Conservation (phyloP, 176 grass and related monocot species). For the Triticum turgidum region DNA sequence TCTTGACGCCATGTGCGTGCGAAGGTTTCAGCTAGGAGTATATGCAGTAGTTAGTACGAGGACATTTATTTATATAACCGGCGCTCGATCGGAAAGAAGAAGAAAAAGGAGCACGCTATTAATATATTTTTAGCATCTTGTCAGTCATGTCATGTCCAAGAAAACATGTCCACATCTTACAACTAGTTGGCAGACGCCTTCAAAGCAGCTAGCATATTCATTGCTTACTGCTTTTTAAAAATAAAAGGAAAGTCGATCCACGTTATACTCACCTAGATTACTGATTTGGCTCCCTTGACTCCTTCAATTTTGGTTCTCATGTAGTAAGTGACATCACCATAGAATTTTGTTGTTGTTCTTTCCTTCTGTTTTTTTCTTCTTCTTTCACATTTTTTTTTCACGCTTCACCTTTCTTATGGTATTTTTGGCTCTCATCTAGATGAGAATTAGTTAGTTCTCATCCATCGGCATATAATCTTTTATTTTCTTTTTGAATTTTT, state of each 20-base stretch:
- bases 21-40: background rate
- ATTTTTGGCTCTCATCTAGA: too few relatives aligned
- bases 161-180: conserved; percentile 12
- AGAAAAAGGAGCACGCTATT: background rate
- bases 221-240: background rate
- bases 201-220: background rate
- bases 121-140: background rate
- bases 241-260: background rate
- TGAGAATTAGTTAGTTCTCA: too few relatives aligned
- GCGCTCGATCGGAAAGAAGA: background rate
- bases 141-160: background rate
- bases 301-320: background rate
- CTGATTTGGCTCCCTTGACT: background rate
- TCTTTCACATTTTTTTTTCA: too few relatives aligned
- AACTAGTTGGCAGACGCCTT: background rate
- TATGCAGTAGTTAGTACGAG: background rate
- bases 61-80: background rate
- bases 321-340: too few relatives aligned
- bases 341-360: too few relatives aligned
- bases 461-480: too few relatives aligned
- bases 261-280: background rate
- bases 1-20: background rate
- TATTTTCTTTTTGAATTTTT: too few relatives aligned
- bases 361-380: too few relatives aligned
- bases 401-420: too few relatives aligned